Conservation (phyloP, 257 asterid species). For the Leonotis leonurus region DNA sequence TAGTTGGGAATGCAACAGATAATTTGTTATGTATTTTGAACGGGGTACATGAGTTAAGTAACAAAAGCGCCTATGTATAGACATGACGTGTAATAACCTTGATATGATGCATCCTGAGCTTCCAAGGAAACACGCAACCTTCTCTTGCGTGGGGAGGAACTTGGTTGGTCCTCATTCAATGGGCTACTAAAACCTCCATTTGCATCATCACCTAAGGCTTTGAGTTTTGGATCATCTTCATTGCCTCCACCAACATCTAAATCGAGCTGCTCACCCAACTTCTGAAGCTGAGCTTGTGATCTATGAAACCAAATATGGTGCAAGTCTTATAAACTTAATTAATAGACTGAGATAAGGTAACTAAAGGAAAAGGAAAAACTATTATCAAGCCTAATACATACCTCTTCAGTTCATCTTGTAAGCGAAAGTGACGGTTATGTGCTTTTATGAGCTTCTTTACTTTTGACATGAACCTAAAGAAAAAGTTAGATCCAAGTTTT, state of each 20-base stretch:
- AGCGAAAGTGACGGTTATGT: constrained; percentile 51
- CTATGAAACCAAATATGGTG: constrained; percentile 34
- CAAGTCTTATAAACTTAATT: constrained; percentile 3
- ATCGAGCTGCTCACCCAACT: constrained; percentile 63
- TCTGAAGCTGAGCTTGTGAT: constrained; percentile 69
- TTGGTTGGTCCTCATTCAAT: constrained; percentile 31
- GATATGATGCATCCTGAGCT: constrained; percentile 36
- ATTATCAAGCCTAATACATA: constrained; percentile 18
- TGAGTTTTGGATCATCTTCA: constrained; percentile 40
- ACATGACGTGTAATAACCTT: constrained; percentile 36
- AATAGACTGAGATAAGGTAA: constrained; percentile 1
- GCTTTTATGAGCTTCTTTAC: constrained; percentile 71
- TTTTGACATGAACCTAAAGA: constrained; percentile 52
- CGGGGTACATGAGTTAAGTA: not conserved
- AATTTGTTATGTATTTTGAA: not conserved
- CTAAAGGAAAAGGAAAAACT: not conserved
- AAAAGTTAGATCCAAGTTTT: constrained; percentile 11
- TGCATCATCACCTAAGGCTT: constrained; percentile 39
- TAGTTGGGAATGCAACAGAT: not conserved
- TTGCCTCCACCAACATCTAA: constrained; percentile 36
- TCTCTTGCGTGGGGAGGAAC: constrained; percentile 49
- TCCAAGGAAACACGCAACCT: constrained; percentile 36
- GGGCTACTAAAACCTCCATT: constrained; percentile 39
- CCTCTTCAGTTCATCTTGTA: constrained; percentile 91
- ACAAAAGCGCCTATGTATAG: not conserved